A percentile compares a stretch with the other conserved stretches of the same genome.
Evolutionary conservation across 208 protist species (phyloP).

Genomic region (Crithidia brevicula): DNA sequence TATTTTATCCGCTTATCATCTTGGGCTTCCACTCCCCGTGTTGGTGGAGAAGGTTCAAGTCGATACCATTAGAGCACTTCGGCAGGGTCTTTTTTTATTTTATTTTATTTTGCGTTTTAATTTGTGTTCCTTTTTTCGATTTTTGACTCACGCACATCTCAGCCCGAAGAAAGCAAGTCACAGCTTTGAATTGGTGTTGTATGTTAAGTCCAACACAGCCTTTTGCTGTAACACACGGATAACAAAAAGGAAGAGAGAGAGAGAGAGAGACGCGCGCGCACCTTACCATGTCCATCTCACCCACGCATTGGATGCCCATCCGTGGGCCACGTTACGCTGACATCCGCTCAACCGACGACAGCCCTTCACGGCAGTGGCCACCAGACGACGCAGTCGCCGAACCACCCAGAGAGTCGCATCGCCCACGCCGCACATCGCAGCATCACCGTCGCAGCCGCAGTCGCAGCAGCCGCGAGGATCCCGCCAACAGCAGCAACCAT

Average conservation of each 20-base stretch:
- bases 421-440: background rate
- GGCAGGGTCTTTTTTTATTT: too few species aligned
- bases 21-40: too few species aligned
- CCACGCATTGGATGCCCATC: constrained; percentile 16
- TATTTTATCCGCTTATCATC: too few species aligned
- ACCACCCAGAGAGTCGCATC: background rate
- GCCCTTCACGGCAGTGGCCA: background rate
- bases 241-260: background rate
- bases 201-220: too few species aligned
- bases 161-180: too few species aligned
- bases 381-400: background rate
- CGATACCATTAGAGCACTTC: too few species aligned
- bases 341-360: background rate
- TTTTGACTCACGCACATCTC: too few species aligned
- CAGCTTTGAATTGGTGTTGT: too few species aligned
- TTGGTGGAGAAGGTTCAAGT: too few species aligned
- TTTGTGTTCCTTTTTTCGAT: constrained; percentile 23
- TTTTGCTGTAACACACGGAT: too few species aligned
- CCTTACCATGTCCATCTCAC: constrained; percentile 5
- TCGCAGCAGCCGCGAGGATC: background rate
- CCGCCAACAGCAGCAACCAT: background rate
- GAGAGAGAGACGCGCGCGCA: background rate
- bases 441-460: background rate
- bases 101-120: constrained; percentile 18
- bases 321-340: background rate